Conservation (phyloP, 106 monocot species). For the Narthecium ossifragum region DNA sequence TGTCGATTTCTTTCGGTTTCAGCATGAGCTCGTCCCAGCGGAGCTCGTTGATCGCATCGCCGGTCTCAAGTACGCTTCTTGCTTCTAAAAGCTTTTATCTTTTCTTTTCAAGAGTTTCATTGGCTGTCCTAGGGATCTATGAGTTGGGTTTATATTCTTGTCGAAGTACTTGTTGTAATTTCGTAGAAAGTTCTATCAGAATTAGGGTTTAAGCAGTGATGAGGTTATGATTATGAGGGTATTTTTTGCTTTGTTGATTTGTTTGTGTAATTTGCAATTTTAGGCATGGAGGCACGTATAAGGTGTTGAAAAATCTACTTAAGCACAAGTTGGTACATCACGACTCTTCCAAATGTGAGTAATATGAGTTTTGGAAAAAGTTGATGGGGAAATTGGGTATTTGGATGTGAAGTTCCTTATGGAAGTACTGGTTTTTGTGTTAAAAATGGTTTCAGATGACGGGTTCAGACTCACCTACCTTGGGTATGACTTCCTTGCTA, state of each 20-base stretch:
- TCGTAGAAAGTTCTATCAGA: too few species aligned
- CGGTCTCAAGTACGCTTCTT: slow-evolving; percentile 58
- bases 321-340: slow-evolving; percentile 96
- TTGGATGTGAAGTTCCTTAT: not conserved
- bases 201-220: too few species aligned
- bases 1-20: slow-evolving; percentile 9
- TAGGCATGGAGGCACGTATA: slow-evolving; percentile 94
- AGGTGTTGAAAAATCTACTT: slow-evolving; percentile 84
- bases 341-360: slow-evolving; percentile 86
- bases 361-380: not conserved
- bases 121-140: slow-evolving; percentile 3
- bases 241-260: slow-evolving; percentile 6
- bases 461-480: slow-evolving; percentile 95
- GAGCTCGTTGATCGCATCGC: slow-evolving; percentile 91
- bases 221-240: too few species aligned
- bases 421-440: not conserved
- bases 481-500: slow-evolving; percentile 99
- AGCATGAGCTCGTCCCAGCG: slow-evolving; percentile 89
- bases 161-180: not conserved
- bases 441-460: slow-evolving; percentile 50
- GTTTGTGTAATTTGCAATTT: slow-evolving; percentile 3
- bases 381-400: not conserved
- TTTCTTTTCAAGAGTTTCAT: slow-evolving; percentile 4
- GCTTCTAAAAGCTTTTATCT: not conserved
- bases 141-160: not conserved